Evolutionary conservation across 1,284 basidiomycete genomes (phyloP), one percentile per base, ranked within the genome.

Genomic region (Blastosporella zonata): DNA sequence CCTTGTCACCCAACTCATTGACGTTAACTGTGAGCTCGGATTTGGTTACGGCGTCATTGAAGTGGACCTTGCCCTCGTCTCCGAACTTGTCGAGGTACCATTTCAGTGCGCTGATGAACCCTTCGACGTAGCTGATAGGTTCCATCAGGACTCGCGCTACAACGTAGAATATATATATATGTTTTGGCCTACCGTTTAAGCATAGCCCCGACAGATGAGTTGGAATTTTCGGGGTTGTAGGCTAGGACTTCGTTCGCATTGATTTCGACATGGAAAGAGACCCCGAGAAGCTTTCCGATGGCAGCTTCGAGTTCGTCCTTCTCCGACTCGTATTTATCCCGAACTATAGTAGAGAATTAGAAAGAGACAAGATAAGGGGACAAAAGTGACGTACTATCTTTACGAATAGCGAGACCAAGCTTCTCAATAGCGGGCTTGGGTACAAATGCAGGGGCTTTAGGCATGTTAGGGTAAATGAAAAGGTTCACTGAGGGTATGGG

Each of bases 1-100:
- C 66, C 27, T 59, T 46, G 15, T 64, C 60, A 20, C 66, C 67
- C 3, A 53, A 50, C 17, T 61, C 56, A 49, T 68, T 64, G 18
- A 65, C 67, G 18, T 52, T 52, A 15, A 69, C 18, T n/a, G 56
- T 59, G 42, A 70, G 49, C 52, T 66, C 59, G 8, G 59, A 51
- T 28, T 64, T 54, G 29, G 59, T 54, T 15, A 70, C 67, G 6
- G 63, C 64, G 10, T 61, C 61, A 57, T 67, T 66, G 60, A 69
- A 67, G 49, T 65, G 60, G 9, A 49, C 47, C 38, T 63, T 64
- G 9, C 67, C 68, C 9, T 64, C 56, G n/a, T 66, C 62, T 12
- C 57, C 63, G 43, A 61, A 67, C 12, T 58, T 57, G 6, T 61
- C 53, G 4, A 37, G 8, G 36, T 37, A 37, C 6, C 7, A 15